Conservation (phyloP, 176 grass and related monocot species). For the Eleusine indica region DNA sequence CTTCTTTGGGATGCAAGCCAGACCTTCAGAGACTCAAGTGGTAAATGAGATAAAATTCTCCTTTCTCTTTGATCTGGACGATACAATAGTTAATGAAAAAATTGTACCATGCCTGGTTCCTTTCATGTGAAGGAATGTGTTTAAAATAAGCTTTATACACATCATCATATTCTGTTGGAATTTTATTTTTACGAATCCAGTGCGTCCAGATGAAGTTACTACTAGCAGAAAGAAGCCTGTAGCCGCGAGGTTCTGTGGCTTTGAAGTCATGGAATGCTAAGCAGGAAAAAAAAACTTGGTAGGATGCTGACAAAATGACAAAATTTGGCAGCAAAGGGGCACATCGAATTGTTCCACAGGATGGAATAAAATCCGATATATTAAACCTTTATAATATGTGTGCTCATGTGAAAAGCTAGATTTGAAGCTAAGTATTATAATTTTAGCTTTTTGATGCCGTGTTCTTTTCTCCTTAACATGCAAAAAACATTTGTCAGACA, state of each 20-base stretch:
- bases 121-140: slow-evolving; percentile 29
- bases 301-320: slow-evolving; percentile 17
- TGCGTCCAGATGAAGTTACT: slow-evolving; percentile 23
- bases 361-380: slow-evolving; percentile 35
- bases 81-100: slow-evolving; percentile 39
- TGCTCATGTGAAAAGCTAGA: slow-evolving; percentile 34
- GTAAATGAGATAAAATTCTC: slow-evolving; percentile 16
- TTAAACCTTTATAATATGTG: slow-evolving; percentile 19
- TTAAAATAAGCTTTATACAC: slow-evolving; percentile 12
- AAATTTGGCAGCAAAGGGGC: slow-evolving; percentile 23
- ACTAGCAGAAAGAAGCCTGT: slow-evolving; percentile 20
- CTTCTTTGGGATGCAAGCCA: slow-evolving; percentile 3
- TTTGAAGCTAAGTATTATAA: slow-evolving; percentile 26
- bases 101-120: slow-evolving; percentile 14
- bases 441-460: slow-evolving; percentile 29
- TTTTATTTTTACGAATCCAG: slow-evolving; percentile 36
- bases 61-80: slow-evolving; percentile 13
- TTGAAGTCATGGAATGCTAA: slow-evolving; percentile 20
- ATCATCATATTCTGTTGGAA: slow-evolving; percentile 35
- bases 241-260: background rate
- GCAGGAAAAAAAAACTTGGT: background rate
- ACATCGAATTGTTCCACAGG: slow-evolving; percentile 36
- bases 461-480: slow-evolving; percentile 35
- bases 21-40: slow-evolving; percentile 28
- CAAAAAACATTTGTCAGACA: slow-evolving; percentile 37